Evolutionary conservation across 371 early-diverging fungal species (phyloP).

Genomic region (Mucor ambiguus): DNA sequence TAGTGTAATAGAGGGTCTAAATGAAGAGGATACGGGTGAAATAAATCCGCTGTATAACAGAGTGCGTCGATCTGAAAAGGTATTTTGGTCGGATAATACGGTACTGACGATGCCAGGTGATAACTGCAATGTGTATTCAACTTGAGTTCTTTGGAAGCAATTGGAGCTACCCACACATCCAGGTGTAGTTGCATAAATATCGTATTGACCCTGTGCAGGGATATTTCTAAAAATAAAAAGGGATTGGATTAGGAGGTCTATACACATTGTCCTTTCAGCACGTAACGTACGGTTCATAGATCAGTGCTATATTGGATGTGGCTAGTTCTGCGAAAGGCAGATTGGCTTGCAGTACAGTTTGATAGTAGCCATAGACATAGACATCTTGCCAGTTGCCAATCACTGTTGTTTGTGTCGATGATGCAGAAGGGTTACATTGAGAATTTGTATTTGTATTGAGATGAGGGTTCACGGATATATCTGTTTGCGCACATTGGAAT

Average conservation of each 20-base stretch:
- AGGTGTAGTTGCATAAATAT: conserved; percentile 66
- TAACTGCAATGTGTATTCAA: conserved; percentile 44
- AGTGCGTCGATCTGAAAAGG: conserved; percentile 39
- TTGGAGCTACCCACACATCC: conserved; percentile 65
- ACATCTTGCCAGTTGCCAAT: conserved; percentile 41
- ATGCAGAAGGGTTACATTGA: conserved; percentile 11
- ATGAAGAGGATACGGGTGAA: conserved; percentile 29
- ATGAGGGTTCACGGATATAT: conserved; percentile 29
- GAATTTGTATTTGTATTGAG: conserved; percentile 29
- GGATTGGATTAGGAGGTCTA: no score
- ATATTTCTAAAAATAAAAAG: conserved; percentile 42
- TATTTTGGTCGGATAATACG: conserved; percentile 45
- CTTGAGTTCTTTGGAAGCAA: conserved; percentile 54
- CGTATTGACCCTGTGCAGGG: conserved; percentile 65
- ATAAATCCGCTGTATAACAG: conserved; percentile 56
- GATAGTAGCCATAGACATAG: conserved; percentile 45
- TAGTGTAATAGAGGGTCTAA: conserved; percentile 34
- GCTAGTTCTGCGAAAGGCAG: conserved; percentile 40
- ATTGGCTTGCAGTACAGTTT: conserved; percentile 35
- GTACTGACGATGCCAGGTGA: conserved; percentile 35
- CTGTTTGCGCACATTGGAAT: background rate
- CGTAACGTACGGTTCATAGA: conserved; percentile 50
- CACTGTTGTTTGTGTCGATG: conserved; percentile 26
- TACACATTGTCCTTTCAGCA: no score
- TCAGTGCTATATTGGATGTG: conserved; percentile 45